Evolutionary conservation across 2,329 filamentous ascomycete genomes (phyloP), one percentile per base, ranked within the genome.

Genomic region (Fusarium piperis): DNA sequence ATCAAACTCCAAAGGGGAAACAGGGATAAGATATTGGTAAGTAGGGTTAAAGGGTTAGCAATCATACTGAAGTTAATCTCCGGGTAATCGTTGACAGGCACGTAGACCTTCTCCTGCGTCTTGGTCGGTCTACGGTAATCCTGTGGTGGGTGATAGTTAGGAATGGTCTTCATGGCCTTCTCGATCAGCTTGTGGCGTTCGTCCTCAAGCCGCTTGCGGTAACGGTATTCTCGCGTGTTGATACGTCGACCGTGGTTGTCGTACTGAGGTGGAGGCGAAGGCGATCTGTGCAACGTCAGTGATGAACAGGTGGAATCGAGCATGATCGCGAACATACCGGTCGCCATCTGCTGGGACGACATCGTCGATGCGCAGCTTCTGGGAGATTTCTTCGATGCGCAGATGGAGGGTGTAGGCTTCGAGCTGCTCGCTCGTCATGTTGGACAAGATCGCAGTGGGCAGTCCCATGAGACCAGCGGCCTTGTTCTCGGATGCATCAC

Each of bases 31-130:
- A 64, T 41, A 63, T 75, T 76, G 85, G 81, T 86, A 84, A 85
- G 93, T 92, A 93, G 91, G 87, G 91, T 93, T 92, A 91, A 74
- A 94, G 94, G 94, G 94, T 97, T 97, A 97, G 95, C 92, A 95
- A 96, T 95, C 95, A 95, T 98, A 99, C 96, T 99, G 94, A 99
- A 99, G 92, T 99, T 99, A 92, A 99, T 98, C 85, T 99, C 96
- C 89, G 96, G 96, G 84, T 99, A 99, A 85, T 99, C 96, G 90
- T 99, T 99, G 87, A 99, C 96, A 83, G 96, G 96, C 83, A 99
- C 96, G 83, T 99, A 99, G 93, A 99, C 97, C 89, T 99, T 99
- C 89, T 99, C 96, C 86, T 99, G 96, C 81, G 96, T 99, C 93
- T 99, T 99, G 83, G 95, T 98, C 71, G 96, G 96, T 79, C 96